These are phyloP conservation scores for Colletotrichum godetiae DNA, from an alignment of 2,329 filamentous ascomycete genomes.

Conservation along the genomic window DNA sequence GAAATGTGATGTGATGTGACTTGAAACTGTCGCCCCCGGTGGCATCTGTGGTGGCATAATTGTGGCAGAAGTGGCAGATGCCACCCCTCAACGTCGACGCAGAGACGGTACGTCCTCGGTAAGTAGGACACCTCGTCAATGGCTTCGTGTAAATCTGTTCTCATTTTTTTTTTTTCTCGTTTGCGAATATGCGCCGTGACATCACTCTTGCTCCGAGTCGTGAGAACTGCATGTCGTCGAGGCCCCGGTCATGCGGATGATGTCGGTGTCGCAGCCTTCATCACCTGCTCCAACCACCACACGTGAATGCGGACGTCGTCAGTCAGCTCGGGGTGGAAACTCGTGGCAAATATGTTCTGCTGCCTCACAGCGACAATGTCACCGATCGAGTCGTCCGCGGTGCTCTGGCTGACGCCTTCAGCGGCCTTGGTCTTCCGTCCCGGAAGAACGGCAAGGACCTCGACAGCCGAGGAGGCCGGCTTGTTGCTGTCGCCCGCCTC, in stretches of 20 bases:
- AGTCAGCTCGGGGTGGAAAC: conserved; percentile 95
- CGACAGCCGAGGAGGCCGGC: conserved; percentile 48
- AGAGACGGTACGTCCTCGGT: background rate
- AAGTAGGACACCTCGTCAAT: background rate
- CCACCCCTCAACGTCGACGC: conserved; percentile 4
- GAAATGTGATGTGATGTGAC: background rate
- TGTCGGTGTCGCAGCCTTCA: conserved; percentile 3
- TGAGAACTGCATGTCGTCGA: background rate
- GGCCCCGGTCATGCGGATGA: conserved; percentile 13
- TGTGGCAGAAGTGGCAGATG: background rate
- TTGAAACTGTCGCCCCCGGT: background rate
- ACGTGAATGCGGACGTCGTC: conserved; percentile 87
- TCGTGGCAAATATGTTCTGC: conserved; percentile 92
- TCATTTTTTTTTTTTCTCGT: background rate
- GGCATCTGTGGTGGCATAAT: background rate
- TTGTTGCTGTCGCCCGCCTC: conserved; percentile 36
- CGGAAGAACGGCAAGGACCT: conserved; percentile 64
- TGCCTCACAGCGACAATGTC: conserved; percentile 91
- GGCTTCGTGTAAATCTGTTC: background rate
- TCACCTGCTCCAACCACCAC: conserved; percentile 86
- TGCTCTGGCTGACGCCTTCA: conserved; percentile 49
- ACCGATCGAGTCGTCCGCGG: conserved; percentile 59
- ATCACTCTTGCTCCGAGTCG: background rate
- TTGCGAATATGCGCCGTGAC: background rate
- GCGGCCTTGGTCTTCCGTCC: conserved; percentile 50